Evolutionary conservation across 108 stramenopile genomes (phyloP).

Genomic region (Schizochytrium sp.): DNA sequence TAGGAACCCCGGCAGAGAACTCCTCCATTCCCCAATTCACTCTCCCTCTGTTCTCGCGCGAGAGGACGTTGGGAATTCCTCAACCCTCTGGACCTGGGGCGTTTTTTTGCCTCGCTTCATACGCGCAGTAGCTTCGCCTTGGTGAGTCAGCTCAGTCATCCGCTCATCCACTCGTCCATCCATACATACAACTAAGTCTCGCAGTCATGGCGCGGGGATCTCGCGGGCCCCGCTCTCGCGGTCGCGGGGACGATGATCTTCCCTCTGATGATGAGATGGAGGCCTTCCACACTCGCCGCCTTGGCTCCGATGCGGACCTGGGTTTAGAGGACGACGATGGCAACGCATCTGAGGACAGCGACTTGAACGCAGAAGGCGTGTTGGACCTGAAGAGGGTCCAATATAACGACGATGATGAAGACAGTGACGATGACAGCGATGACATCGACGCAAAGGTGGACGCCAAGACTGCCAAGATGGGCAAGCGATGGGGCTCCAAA

Average conservation of each 20-base stretch:
- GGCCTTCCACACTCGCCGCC: constrained; percentile 1
- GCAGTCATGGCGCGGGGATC: not conserved
- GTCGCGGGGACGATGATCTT: not conserved
- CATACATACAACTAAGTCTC: not conserved
- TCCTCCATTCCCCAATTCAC: no score
- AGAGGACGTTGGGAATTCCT: no score
- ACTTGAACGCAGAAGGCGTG: constrained; percentile 69
- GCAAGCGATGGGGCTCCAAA: not conserved
- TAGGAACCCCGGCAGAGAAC: no score
- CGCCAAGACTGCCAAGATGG: constrained; percentile 20
- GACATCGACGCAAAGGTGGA: constrained; percentile 66
- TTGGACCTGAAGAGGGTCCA: constrained; percentile 69
- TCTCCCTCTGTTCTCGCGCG: no score
- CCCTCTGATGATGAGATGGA: constrained; percentile 44
- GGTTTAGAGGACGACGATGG: not conserved
- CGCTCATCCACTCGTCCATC: no score
- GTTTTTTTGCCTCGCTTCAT: no score
- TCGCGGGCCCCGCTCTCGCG: not conserved
- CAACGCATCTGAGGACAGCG: constrained; percentile 69
- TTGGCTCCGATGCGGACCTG: not conserved
- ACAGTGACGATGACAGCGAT: constrained; percentile 69
- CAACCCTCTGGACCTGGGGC: no score
- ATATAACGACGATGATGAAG: constrained; percentile 69
- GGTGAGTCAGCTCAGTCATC: no score
- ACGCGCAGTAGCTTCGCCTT: no score